Percentiles rank a stretch among this genome's conserved stretches.
These are phyloP conservation scores for Tuber microsphaerosporum DNA, from an alignment of 495 filamentous ascomycete genomes.

Conservation along the genomic window DNA sequence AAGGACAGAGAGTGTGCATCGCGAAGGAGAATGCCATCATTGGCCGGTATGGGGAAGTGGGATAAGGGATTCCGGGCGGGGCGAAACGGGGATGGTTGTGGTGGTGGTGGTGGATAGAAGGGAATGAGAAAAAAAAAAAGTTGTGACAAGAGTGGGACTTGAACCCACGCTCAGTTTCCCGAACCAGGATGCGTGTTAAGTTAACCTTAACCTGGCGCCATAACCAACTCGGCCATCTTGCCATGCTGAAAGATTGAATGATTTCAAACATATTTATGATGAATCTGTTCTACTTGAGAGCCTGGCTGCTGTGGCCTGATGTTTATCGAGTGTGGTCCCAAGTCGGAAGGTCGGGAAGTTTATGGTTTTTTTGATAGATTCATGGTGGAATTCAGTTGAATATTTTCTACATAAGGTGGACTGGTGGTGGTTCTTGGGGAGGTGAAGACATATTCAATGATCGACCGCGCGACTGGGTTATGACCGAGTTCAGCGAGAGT, in stretches of 20 bases:
- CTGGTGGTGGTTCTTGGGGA: not conserved
- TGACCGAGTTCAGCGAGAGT: not conserved
- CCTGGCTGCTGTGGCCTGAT: too few relatives aligned
- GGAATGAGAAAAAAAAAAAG: constrained; percentile 6
- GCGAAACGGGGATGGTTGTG: not conserved
- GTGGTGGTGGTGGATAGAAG: not conserved
- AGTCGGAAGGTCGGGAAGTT: not conserved
- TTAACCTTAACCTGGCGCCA: constrained; percentile 35
- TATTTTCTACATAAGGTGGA: not conserved
- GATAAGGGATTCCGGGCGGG: not conserved
- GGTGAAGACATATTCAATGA: not conserved
- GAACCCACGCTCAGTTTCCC: constrained; percentile 36
- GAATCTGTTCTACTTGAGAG: not conserved
- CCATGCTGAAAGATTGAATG: not conserved
- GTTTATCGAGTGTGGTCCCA: too few relatives aligned
- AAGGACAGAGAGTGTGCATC: not conserved
- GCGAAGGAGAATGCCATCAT: not conserved
- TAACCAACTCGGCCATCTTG: constrained; percentile 35
- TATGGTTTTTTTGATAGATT: not conserved
- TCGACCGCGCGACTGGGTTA: not conserved
- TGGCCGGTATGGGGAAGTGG: not conserved
- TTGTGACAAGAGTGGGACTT: constrained; percentile 37
- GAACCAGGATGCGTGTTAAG: constrained; percentile 30
- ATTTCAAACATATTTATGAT: not conserved
- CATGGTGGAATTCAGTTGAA: not conserved